Evolutionary conservation across 108 stramenopile species (phyloP).

Genomic region (Craspedostauros australis): DNA sequence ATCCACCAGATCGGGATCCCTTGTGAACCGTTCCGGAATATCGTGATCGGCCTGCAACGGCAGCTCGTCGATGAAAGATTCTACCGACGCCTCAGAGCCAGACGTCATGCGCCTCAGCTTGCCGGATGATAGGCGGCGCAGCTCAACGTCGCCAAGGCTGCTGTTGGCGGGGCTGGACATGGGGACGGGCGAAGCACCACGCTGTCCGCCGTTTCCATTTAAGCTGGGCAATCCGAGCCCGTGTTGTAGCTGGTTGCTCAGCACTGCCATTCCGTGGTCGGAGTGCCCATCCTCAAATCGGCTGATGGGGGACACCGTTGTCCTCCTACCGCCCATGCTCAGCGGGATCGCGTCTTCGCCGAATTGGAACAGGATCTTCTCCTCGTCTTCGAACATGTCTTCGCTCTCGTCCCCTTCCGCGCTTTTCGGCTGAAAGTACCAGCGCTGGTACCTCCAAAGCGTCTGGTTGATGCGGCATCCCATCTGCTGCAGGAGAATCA

Average conservation of each 20-base stretch:
- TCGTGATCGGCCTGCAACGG: not conserved
- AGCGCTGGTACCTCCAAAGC: constrained; percentile 33
- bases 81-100: too few relatives aligned
- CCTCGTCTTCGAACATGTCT: not conserved
- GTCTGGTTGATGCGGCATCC: constrained; percentile 14
- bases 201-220: not conserved
- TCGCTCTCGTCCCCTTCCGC: constrained; percentile 13
- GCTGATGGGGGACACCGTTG: too few relatives aligned
- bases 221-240: too few relatives aligned
- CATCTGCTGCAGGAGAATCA: constrained; percentile 40
- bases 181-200: not conserved
- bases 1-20: constrained; percentile 54
- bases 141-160: too few relatives aligned
- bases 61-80: too few relatives aligned
- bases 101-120: too few relatives aligned
- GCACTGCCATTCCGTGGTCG: too few relatives aligned
- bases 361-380: constrained; percentile 7
- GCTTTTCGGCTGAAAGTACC: constrained; percentile 46
- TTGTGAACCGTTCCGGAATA: constrained; percentile 28
- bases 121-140: too few relatives aligned
- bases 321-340: constrained; percentile 45
- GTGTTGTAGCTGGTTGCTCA: too few relatives aligned
- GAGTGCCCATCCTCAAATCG: too few relatives aligned
- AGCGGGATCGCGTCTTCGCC: constrained; percentile 41
- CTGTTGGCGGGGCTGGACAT: not conserved